Base-by-base conservation (phyloP, 441 rosid species). In the Mallotus japonicus region DNA sequence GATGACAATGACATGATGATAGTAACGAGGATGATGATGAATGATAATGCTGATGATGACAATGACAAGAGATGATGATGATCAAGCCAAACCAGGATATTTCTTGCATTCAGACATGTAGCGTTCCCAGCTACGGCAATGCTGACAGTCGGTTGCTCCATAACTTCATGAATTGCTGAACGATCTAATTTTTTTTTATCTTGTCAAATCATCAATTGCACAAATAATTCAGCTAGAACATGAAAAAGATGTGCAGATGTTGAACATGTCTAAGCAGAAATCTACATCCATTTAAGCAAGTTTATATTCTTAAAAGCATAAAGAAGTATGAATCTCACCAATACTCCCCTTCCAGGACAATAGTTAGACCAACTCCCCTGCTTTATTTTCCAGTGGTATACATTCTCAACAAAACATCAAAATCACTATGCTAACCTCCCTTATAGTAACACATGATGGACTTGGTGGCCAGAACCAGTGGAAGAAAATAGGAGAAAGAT, bases 311-410 rank as follows among this genome's bases (percentile, higher is more conserved):
- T 28, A 28, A 28, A 28, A 28, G 32, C 32, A 28, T 28, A 28
- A 28, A 28, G 46, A 13, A 70, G 57, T 42, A 62, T 0, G 15
- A 34, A 67, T 70, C 97, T 86, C 73, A 96, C 99, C 97, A 96
- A 75, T 53, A 98, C 99, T 76, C 99, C 99, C 42, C 99, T 88
- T 96, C 98, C 85, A 96, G 75, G 77, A 93, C 96, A 97, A 93
- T 97, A 54, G 99, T 96, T 70, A 96, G 86, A 84, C 99, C 99
- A 86, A 96, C 98, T 60, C 98, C 98, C 82, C 99, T 96, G 89
- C 99, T 96, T 77, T 97, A 98, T 83, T 77, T 91, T 59, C 99
- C 98, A 60, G 99, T 93, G 47, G 99, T 93, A 80, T 2, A 28
- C 96, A 69, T 96, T 24, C 28, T 28, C 2, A 28, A 28, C 32